These are phyloP conservation scores for Vaucheria bursata DNA, from an alignment of 352 stramenopile species.

Conservation along the genomic window DNA sequence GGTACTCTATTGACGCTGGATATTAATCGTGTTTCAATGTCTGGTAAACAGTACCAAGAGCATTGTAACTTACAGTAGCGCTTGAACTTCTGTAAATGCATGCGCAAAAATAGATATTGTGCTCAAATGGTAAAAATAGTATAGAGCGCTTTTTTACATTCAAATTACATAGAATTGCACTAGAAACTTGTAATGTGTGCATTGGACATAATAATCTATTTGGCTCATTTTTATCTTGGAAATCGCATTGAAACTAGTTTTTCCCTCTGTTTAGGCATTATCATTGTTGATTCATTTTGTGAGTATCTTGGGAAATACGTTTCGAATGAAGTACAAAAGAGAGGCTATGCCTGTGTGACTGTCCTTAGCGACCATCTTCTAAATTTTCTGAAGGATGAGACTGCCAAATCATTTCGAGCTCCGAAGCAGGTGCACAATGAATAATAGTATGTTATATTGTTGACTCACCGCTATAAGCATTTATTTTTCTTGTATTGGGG, in stretches of 20 bases:
- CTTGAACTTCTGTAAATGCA: neutral
- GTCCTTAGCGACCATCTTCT: conserved; percentile 2
- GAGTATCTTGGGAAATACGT: conserved; percentile 31
- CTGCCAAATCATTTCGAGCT: conserved; percentile 16
- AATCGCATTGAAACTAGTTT: neutral
- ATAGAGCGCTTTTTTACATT: too few relatives aligned
- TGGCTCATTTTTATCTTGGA: neutral
- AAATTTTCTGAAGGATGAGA: conserved; percentile 11
- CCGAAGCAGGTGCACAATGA: conserved; percentile 25
- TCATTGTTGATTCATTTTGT: conserved; percentile 43
- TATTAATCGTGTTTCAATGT: neutral
- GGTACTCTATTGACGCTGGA: neutral
- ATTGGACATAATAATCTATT: neutral
- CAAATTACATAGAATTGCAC: neutral
- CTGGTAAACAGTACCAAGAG: neutral
- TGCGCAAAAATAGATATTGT: neutral
- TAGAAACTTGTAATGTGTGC: neutral
- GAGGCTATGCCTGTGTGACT: neutral
- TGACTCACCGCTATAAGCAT: neutral
- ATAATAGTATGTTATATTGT: conserved; percentile 9
- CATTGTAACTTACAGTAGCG: neutral
- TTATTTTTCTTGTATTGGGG: too few relatives aligned
- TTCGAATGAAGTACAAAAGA: neutral
- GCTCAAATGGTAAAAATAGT: too few relatives aligned
- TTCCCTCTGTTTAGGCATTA: conserved; percentile 11